A percentile compares a stretch with the other conserved stretches of the same genome.
These are phyloP conservation scores for Ochetophila trinervis DNA, from an alignment of 306 rosid species.

Conservation along the genomic window DNA sequence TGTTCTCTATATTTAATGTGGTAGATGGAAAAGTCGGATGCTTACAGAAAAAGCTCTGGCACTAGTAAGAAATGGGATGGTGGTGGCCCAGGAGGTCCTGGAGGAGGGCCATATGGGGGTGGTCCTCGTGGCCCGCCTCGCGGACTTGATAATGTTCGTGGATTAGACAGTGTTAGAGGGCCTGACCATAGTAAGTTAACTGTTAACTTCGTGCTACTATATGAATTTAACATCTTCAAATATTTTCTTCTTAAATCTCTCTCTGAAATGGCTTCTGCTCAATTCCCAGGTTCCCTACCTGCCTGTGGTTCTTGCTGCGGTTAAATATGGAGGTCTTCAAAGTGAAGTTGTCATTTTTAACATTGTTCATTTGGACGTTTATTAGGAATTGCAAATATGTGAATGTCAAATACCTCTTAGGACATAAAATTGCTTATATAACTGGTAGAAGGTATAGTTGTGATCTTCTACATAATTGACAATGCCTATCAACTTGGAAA, in stretches of 20 bases:
- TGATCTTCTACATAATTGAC: too few relatives aligned
- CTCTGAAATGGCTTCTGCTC: slow-evolving; percentile 5
- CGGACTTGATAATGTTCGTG: slow-evolving; percentile 87
- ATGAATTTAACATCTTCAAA: background rate
- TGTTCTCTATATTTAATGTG: slow-evolving; percentile 14
- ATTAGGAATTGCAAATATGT: slow-evolving; percentile 1
- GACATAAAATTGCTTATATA: background rate
- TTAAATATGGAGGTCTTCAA: slow-evolving; percentile 23
- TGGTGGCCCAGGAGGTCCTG: slow-evolving; percentile 82
- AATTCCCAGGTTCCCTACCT: slow-evolving; percentile 67
- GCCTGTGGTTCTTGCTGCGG: slow-evolving; percentile 99
- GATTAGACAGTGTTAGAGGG: slow-evolving; percentile 58
- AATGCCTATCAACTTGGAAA: too few relatives aligned
- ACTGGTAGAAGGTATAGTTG: too few relatives aligned
- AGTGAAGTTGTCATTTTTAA: slow-evolving; percentile 6
- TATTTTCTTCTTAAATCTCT: background rate
- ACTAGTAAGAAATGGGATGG: slow-evolving; percentile 85
- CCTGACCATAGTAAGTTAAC: slow-evolving; percentile 76
- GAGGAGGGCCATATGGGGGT: slow-evolving; percentile 80
- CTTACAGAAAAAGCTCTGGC: slow-evolving; percentile 74
- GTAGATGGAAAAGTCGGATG: slow-evolving; percentile 88
- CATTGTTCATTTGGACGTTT: background rate
- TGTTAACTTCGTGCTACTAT: slow-evolving; percentile 24
- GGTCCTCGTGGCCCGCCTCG: slow-evolving; percentile 88
- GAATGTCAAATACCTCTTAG: slow-evolving; percentile 9